Percentiles rank a stretch among this genome's conserved stretches.
Conservation (phyloP, 768 basidiomycete species). For the Grammothele lineata region DNA sequence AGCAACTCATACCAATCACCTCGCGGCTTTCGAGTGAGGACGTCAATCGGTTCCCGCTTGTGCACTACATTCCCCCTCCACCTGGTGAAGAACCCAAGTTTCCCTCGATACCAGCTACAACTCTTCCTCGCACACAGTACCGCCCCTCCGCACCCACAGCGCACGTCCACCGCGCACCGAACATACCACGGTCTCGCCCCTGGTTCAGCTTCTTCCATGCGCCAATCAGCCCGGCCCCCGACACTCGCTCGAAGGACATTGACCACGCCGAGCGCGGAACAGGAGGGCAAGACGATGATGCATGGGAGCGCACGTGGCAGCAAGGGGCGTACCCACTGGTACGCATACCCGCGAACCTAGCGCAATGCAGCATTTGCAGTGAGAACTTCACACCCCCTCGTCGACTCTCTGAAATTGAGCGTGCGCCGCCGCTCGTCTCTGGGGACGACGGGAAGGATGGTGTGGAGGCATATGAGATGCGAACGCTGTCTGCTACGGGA, state of each 20-base stretch:
- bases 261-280: background rate
- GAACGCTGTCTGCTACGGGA: background rate
- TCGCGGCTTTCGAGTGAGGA: constrained; percentile 6
- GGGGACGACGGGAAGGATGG: background rate
- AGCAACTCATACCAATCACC: too few relatives aligned
- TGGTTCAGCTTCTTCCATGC: background rate
- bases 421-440: too few relatives aligned
- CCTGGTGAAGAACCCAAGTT: background rate
- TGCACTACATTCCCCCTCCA: constrained; percentile 11
- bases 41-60: constrained; percentile 11
- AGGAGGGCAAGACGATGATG: background rate
- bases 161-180: background rate
- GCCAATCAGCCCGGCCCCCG: background rate
- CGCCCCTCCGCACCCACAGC: too few relatives aligned
- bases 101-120: background rate
- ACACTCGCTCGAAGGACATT: background rate
- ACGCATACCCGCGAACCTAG: constrained; percentile 73
- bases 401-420: background rate
- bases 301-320: constrained; percentile 80
- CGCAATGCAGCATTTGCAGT: constrained; percentile 79
- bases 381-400: constrained; percentile 79
- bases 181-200: background rate
- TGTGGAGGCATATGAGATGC: background rate
- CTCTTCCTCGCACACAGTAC: background rate
- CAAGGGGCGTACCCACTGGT: constrained; percentile 76